phyloP scores from a whole-genome alignment of 225 moss, liverwort and hornwort genomes.

The Bryum argenteum region DNA sequence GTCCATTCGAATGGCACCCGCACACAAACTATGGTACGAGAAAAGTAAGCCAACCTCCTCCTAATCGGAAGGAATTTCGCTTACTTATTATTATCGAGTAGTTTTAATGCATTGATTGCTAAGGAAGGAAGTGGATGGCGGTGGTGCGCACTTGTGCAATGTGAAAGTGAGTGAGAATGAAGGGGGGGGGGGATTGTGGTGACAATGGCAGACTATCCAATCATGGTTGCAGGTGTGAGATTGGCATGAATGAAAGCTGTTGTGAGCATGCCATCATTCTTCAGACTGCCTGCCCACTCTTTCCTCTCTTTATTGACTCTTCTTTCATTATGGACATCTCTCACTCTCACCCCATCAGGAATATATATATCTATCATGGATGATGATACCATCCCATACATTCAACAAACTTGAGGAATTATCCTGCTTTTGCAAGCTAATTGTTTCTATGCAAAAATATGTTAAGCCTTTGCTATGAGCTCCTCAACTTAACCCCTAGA shows the following conservation, averaged over 20 bases:
- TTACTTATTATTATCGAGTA: too few relatives aligned
- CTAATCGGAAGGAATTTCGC: too few relatives aligned
- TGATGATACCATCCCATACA: too few relatives aligned
- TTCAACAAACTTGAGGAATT: too few relatives aligned
- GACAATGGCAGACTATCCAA: constrained; percentile 31
- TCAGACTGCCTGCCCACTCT: constrained; percentile 7
- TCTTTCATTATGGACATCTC: neutral
- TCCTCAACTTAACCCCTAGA: too few relatives aligned
- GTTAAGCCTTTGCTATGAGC: too few relatives aligned
- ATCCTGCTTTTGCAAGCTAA: too few relatives aligned
- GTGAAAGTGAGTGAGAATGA: constrained; percentile 19
- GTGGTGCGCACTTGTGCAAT: constrained; percentile 36
- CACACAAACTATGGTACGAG: too few relatives aligned
- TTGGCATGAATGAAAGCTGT: constrained; percentile 25
- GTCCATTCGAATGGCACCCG: too few relatives aligned
- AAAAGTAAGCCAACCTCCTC: too few relatives aligned
- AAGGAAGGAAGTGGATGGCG: neutral
- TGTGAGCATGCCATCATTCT: constrained; percentile 33
- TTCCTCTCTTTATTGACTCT: neutral
- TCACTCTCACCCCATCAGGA: neutral
- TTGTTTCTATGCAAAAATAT: too few relatives aligned
- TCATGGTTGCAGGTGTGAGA: constrained; percentile 38
- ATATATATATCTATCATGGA: neutral
- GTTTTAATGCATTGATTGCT: neutral
- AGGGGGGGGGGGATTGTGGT: neutral